Percentiles rank a stretch among this genome's conserved stretches.
Evolutionary conservation across 176 grass and related monocot species (phyloP).

Genomic region (Avena sativa): DNA sequence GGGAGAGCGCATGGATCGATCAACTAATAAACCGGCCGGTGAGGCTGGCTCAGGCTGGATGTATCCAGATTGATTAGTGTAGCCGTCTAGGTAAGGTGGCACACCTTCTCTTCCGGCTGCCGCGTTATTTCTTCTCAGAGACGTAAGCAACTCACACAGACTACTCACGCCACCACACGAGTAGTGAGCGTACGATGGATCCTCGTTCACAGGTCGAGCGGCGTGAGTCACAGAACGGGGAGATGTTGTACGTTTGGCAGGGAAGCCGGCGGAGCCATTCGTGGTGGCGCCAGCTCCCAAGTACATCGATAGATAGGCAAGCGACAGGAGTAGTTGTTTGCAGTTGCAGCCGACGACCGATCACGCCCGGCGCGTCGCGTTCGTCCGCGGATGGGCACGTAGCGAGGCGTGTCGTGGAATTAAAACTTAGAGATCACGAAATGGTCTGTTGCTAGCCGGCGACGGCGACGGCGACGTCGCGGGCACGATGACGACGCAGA

Average conservation of each 20-base stretch:
- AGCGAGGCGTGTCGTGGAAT: neutral
- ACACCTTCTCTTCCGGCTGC: neutral
- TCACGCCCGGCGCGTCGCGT: neutral
- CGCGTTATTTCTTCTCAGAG: neutral
- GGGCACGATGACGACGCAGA: neutral
- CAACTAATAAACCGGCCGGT: neutral
- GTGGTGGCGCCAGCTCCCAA: conserved; percentile 23
- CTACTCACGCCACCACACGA: neutral
- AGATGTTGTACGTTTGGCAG: conserved; percentile 10
- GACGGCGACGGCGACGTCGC: neutral
- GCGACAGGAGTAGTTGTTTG: conserved; percentile 5
- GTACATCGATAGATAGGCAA: neutral
- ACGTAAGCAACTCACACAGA: neutral
- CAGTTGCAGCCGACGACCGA: neutral
- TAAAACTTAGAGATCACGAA: conserved; percentile 29
- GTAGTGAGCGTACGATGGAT: neutral
- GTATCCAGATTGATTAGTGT: conserved; percentile 12
- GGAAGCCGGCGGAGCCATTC: conserved; percentile 15
- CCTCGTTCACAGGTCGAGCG: neutral
- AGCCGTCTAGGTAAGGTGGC: conserved; percentile 2
- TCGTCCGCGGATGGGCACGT: neutral
- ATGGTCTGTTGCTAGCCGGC: neutral
- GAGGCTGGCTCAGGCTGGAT: neutral
- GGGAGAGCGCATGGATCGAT: neutral
- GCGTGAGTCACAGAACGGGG: neutral